Evolutionary conservation across 2,329 filamentous ascomycete species (phyloP).

Genomic region (Aspergillus puulaauensis): DNA sequence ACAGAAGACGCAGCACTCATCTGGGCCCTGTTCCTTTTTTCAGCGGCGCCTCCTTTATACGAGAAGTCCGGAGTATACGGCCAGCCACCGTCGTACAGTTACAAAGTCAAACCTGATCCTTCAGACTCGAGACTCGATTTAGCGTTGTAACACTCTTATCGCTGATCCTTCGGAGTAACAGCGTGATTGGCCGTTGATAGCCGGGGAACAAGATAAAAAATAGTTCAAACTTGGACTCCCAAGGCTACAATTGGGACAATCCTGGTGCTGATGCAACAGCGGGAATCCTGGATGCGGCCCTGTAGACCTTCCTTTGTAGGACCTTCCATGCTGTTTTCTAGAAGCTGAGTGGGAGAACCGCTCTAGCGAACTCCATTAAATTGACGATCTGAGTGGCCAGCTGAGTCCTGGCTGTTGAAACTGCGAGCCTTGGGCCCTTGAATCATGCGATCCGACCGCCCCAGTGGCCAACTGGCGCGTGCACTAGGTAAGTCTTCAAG

Average conservation of each 20-base stretch:
- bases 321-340: not conserved
- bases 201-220: not conserved
- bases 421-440: not conserved
- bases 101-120: not conserved
- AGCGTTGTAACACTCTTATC: constrained; percentile 14
- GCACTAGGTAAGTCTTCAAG: not conserved
- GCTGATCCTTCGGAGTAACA: not conserved
- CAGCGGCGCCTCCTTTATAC: too few relatives aligned
- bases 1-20: not conserved
- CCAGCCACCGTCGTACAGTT: too few relatives aligned
- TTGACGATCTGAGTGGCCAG: too few relatives aligned
- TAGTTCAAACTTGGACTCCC: not conserved
- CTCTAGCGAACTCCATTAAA: too few relatives aligned
- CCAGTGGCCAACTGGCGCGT: not conserved
- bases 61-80: too few relatives aligned
- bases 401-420: too few relatives aligned
- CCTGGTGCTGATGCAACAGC: not conserved
- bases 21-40: not conserved
- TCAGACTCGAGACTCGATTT: constrained; percentile 1
- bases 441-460: constrained; percentile 6
- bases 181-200: constrained; percentile 4
- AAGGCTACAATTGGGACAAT: not conserved
- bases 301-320: not conserved
- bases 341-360: not conserved
- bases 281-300: not conserved